Evolutionary conservation across 1,284 basidiomycete species (phyloP).

Genomic region (Pyrrhoderma lamaoense): DNA sequence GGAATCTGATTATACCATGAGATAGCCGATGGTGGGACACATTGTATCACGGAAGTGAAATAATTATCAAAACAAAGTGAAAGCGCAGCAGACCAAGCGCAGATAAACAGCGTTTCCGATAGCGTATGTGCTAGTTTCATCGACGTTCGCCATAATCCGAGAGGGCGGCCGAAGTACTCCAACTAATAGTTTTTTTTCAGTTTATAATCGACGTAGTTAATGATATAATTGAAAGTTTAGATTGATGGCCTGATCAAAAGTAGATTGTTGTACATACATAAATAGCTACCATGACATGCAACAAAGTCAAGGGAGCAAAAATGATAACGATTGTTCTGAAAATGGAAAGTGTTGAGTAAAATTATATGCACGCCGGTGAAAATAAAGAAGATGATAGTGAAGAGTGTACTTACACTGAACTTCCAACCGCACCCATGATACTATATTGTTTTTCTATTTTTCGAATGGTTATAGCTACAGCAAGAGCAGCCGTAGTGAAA

Average conservation of each 20-base stretch:
- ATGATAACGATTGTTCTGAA: conserved; percentile 77
- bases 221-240: background rate
- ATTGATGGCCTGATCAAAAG: no score
- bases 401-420: conserved; percentile 61
- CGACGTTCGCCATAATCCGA: conserved; percentile 85
- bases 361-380: background rate
- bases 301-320: conserved; percentile 76
- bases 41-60: conserved; percentile 80
- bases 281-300: conserved; percentile 80
- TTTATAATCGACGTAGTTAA: no score
- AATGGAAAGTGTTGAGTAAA: conserved; percentile 9
- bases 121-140: conserved; percentile 75
- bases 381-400: background rate
- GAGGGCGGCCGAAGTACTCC: conserved; percentile 86
- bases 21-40: conserved; percentile 48
- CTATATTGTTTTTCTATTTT: conserved; percentile 42
- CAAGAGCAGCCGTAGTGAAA: conserved; percentile 76
- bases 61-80: conserved; percentile 87
- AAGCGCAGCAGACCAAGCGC: conserved; percentile 86
- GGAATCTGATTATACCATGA: conserved; percentile 66
- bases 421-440: conserved; percentile 68
- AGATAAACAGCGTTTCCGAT: conserved; percentile 82
- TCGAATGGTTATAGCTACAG: conserved; percentile 72
- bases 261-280: no score
- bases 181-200: conserved; percentile 49